Evolutionary conservation across 2,329 filamentous ascomycete species (phyloP).

Genomic region (Pseudogymnoascus sp.): DNA sequence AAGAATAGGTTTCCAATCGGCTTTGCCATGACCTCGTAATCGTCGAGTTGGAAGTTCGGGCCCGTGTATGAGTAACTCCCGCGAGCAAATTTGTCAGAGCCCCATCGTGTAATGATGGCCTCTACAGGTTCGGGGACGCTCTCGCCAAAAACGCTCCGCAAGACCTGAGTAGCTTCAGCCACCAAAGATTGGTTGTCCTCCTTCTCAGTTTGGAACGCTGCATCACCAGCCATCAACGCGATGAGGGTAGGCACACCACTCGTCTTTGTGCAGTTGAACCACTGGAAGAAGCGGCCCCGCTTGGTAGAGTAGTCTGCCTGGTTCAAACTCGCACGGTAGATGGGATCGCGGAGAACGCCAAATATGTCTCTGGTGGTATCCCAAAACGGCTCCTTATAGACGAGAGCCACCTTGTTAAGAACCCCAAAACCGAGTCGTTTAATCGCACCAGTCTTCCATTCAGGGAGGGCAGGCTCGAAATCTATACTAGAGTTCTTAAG

Average conservation of each 20-base stretch:
- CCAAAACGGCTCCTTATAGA: slow-evolving; percentile 89
- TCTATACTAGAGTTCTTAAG: slow-evolving; percentile 71
- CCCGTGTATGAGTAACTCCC: slow-evolving; percentile 95
- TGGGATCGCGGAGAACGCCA: slow-evolving; percentile 72
- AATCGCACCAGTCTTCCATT: slow-evolving; percentile 77
- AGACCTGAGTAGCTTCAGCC: slow-evolving; percentile 67
- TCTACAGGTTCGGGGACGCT: slow-evolving; percentile 72
- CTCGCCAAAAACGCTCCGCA: slow-evolving; percentile 66
- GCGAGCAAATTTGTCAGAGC: slow-evolving; percentile 78
- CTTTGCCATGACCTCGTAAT: slow-evolving; percentile 87
- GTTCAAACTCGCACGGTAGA: slow-evolving; percentile 58
- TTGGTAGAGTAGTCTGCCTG: slow-evolving; percentile 71
- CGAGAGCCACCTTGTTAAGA: slow-evolving; percentile 88
- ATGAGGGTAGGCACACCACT: slow-evolving; percentile 82
- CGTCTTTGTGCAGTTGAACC: slow-evolving; percentile 91
- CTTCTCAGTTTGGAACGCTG: slow-evolving; percentile 78
- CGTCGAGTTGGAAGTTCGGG: slow-evolving; percentile 69
- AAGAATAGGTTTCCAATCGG: slow-evolving; percentile 85
- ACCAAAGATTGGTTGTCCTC: slow-evolving; percentile 69
- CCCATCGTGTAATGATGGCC: slow-evolving; percentile 87
- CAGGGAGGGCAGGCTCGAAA: slow-evolving; percentile 87
- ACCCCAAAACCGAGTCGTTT: slow-evolving; percentile 82
- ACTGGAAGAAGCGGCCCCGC: slow-evolving; percentile 91
- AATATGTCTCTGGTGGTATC: slow-evolving; percentile 86
- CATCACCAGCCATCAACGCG: slow-evolving; percentile 91